A percentile compares a stretch with the other conserved stretches of the same genome.
These are phyloP conservation scores for Globisporangium irregulare DNA, from an alignment of 352 stramenopile genomes.

Conservation along the genomic window DNA sequence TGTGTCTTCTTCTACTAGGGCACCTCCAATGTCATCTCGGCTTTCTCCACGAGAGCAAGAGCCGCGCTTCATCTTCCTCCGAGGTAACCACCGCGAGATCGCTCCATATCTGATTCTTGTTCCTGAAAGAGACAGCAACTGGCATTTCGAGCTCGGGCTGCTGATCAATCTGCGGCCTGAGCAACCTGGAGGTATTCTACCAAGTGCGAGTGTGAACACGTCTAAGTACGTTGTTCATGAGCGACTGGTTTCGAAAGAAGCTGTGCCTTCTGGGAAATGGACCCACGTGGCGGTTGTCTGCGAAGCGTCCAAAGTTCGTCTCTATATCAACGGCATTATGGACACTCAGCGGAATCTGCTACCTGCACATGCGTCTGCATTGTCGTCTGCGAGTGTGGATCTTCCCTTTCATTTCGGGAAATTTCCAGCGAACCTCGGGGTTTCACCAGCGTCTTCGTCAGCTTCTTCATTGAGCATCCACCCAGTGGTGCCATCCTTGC, in stretches of 20 bases:
- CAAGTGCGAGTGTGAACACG: not conserved
- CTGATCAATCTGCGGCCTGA: conserved; percentile 12
- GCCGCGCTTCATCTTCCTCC: conserved; percentile 66
- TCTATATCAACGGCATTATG: conserved; percentile 90
- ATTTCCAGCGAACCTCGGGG: conserved; percentile 2
- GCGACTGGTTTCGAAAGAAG: conserved; percentile 71
- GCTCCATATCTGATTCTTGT: conserved; percentile 56
- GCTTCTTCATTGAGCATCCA: not conserved
- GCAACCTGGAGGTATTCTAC: not conserved
- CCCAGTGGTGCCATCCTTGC: not conserved
- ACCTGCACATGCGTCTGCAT: conserved; percentile 25
- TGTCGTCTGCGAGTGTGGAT: conserved; percentile 31
- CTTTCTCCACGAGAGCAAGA: conserved; percentile 19
- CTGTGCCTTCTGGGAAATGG: conserved; percentile 68
- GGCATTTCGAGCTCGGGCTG: conserved; percentile 64
- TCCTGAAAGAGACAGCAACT: conserved; percentile 39
- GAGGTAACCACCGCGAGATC: conserved; percentile 60
- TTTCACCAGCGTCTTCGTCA: not conserved
- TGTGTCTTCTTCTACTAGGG: not conserved
- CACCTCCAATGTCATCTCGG: not conserved
- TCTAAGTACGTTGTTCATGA: conserved; percentile 31
- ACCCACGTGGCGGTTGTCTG: conserved; percentile 83
- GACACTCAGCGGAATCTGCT: conserved; percentile 78
- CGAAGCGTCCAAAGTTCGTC: conserved; percentile 80
- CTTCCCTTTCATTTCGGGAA: conserved; percentile 59